Evolutionary conservation across 805 yeast species (phyloP).

Genomic region (Cyberlindnera sargentensis): DNA sequence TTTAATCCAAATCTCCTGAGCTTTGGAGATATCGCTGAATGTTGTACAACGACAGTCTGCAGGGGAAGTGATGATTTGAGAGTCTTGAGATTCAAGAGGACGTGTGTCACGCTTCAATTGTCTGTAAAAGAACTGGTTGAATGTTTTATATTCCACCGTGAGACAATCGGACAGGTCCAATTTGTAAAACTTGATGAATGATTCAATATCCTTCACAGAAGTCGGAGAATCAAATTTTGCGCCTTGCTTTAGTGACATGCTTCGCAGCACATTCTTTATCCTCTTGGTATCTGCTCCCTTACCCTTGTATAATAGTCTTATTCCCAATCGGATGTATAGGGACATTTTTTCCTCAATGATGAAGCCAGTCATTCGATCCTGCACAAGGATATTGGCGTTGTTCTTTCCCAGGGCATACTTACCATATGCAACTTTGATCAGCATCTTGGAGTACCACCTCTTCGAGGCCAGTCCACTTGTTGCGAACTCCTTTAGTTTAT

Average conservation of each 20-base stretch:
- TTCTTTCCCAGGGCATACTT: slow-evolving; percentile 79
- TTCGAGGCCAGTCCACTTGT: slow-evolving; percentile 77
- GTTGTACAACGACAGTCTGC: slow-evolving; percentile 86
- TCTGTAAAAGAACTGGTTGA: slow-evolving; percentile 87
- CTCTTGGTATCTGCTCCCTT: slow-evolving; percentile 53
- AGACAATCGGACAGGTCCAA: slow-evolving; percentile 71
- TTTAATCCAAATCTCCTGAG: slow-evolving; percentile 84
- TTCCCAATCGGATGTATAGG: slow-evolving; percentile 81
- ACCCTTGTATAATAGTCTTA: slow-evolving; percentile 74
- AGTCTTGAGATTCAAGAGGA: slow-evolving; percentile 44
- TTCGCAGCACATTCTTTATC: slow-evolving; percentile 52
- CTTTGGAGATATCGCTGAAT: slow-evolving; percentile 49
- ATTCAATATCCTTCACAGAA: slow-evolving; percentile 59
- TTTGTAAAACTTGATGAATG: slow-evolving; percentile 80
- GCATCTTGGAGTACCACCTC: slow-evolving; percentile 79
- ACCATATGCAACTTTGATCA: slow-evolving; percentile 84
- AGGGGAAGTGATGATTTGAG: slow-evolving; percentile 30
- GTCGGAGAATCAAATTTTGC: slow-evolving; percentile 65
- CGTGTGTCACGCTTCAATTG: slow-evolving; percentile 66
- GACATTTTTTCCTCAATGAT: slow-evolving; percentile 93
- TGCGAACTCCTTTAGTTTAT: slow-evolving; percentile 68
- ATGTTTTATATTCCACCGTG: slow-evolving; percentile 48
- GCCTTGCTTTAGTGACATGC: slow-evolving; percentile 76
- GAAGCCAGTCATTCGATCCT: slow-evolving; percentile 83
- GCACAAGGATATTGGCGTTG: slow-evolving; percentile 91